A percentile compares a stretch with the other conserved stretches of the same genome.
Evolutionary conservation across 306 rosid genomes (phyloP).

Genomic region (Cyclanthera cordifolia): DNA sequence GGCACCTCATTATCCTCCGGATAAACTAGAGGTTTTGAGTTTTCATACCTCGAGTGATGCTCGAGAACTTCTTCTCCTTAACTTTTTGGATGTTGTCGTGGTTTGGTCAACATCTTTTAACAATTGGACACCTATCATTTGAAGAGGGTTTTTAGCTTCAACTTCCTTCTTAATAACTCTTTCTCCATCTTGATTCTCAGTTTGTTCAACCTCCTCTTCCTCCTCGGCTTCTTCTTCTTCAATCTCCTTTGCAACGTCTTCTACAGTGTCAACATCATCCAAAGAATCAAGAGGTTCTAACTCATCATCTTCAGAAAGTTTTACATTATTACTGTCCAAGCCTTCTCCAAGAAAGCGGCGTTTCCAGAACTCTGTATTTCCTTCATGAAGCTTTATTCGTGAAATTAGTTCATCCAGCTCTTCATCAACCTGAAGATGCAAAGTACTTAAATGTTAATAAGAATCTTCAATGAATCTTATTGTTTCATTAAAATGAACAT

Average conservation of each 20-base stretch:
- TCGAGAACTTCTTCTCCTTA: constrained; percentile 34
- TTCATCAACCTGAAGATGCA: constrained; percentile 59
- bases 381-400: constrained; percentile 71
- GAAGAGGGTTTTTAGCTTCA: constrained; percentile 77
- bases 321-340: constrained; percentile 33
- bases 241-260: constrained; percentile 50
- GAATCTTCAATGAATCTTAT: neutral
- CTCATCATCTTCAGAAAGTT: constrained; percentile 19
- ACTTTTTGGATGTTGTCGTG: constrained; percentile 50
- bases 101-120: constrained; percentile 66
- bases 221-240: constrained; percentile 70
- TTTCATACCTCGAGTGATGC: constrained; percentile 44
- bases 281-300: constrained; percentile 37
- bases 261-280: constrained; percentile 44
- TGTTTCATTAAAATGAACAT: neutral
- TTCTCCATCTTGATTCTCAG: constrained; percentile 60
- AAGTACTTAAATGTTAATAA: neutral
- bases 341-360: constrained; percentile 87
- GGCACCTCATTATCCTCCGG: neutral
- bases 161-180: constrained; percentile 73
- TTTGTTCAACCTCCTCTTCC: constrained; percentile 58
- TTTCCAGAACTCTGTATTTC: constrained; percentile 89
- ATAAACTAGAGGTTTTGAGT: neutral
- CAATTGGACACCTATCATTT: constrained; percentile 91
- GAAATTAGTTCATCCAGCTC: constrained; percentile 77